Base-by-base conservation (phyloP, 805 yeast genomes). In the Schwanniomyces vanrijiae region DNA sequence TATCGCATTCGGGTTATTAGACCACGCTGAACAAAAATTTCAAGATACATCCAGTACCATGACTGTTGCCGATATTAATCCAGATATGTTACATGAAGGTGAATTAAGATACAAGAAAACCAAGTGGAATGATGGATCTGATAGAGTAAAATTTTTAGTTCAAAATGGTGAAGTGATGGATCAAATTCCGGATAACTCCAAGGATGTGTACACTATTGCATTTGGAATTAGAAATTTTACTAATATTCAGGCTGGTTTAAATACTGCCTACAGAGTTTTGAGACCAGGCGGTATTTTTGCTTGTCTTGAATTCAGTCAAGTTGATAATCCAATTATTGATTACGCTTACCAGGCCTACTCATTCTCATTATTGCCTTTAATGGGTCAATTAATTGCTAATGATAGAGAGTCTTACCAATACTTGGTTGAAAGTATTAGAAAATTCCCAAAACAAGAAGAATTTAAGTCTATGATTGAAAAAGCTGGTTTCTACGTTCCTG, bases 241-340 rank as follows among this genome's bases (percentile, higher is more conserved):
- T 48, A 78, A 94, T 65, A 84, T 94, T 58, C 97, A 91, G 68
- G 90, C 90, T 4, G 99, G 98, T 24, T 77, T 94, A 59, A 78
- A 88, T 57, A 86, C 97, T n/a, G 99, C 99, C 28, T 87, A 92
- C 73, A 81, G 99, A 58, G 96, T 92, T 25, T 80, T 94, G 64
- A 89, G 86, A 68, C 98, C 98, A 10, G 99, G 99, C 60, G 99
- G 99, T 59, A 88, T 94, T 40, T 94, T 94, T 65, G 97, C 96
- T 33, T 91, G 98, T 68, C 76, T 94, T 49, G 99, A 94, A 66
- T 94, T 94, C 62, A 86, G 96, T 45, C 94, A 91, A 64, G 97
- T 94, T 47, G 85, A 86, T 42, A 88, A 90, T 65, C 84, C 86
- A 24, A 61, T 83, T 8, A 72, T 94, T 44, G 92, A 89, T 63